Percentiles rank a stretch among this genome's conserved stretches.
Evolutionary conservation across 2,329 filamentous ascomycete species (phyloP).

Genomic region (Xylaria sp.): DNA sequence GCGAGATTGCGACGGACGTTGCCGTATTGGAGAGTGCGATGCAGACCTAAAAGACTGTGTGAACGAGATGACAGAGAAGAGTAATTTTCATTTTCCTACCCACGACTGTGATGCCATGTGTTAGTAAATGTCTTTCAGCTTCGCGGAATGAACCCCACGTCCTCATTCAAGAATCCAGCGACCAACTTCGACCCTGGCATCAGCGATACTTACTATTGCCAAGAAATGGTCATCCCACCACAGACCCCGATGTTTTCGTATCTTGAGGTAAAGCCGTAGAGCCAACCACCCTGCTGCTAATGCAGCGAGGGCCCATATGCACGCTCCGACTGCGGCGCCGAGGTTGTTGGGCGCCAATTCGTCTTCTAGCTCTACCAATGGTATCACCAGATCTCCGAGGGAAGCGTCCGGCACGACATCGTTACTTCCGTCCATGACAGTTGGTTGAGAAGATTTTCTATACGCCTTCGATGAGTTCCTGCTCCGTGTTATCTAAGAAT

Average conservation of each 20-base stretch:
- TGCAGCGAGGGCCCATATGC: constrained; percentile 34
- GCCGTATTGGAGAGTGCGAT: constrained; percentile 32
- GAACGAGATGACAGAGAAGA: not conserved
- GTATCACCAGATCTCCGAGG: constrained; percentile 17
- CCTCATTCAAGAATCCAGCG: not conserved
- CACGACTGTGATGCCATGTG: constrained; percentile 37
- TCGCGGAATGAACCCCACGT: not conserved
- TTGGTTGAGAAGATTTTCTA: not conserved
- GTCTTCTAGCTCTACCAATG: constrained; percentile 14
- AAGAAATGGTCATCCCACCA: constrained; percentile 52
- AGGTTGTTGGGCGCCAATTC: constrained; percentile 22
- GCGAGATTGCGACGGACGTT: constrained; percentile 36
- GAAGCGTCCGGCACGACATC: not conserved
- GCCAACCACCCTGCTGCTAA: constrained; percentile 34
- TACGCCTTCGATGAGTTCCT: not conserved
- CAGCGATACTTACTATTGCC: constrained; percentile 30
- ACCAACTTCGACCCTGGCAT: no score
- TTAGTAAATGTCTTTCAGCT: constrained; percentile 7
- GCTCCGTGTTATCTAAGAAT: constrained; percentile 1
- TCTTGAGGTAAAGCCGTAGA: constrained; percentile 44
- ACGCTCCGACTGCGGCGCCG: constrained; percentile 33
- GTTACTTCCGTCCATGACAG: constrained; percentile 17
- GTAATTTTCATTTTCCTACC: constrained; percentile 32
- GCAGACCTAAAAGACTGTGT: constrained; percentile 28
- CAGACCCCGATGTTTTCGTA: constrained; percentile 41